Evolutionary conservation across 306 rosid species (phyloP).

Genomic region (Cucumis melo): DNA sequence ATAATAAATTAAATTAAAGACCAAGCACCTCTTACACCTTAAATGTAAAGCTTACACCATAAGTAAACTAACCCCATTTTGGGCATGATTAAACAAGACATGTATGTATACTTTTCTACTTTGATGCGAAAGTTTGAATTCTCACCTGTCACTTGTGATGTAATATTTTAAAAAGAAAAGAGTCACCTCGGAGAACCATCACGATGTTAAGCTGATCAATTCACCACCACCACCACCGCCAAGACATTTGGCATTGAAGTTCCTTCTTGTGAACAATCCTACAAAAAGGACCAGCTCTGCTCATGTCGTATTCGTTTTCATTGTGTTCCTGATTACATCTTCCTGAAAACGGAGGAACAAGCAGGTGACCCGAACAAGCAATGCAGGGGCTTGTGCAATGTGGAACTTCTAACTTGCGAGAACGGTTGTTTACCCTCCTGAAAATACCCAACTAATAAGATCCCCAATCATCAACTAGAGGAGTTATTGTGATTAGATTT

Average conservation of each 20-base stretch:
- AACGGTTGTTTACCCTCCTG: neutral
- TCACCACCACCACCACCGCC: neutral
- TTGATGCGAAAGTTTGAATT: neutral
- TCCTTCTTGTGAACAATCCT: neutral
- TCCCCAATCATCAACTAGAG: conserved; percentile 9
- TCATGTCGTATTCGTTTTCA: neutral
- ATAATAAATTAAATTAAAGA: neutral
- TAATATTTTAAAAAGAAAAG: neutral
- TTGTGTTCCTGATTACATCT: neutral
- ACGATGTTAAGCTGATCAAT: neutral
- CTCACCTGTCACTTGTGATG: neutral
- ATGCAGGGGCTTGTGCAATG: neutral
- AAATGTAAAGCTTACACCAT: neutral
- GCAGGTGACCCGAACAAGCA: neutral
- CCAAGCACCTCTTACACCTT: neutral
- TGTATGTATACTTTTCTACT: neutral
- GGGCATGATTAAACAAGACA: neutral
- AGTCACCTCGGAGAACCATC: neutral
- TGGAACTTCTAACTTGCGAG: neutral
- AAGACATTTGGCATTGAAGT: neutral
- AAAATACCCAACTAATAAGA: neutral
- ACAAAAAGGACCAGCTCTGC: neutral
- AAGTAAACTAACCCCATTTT: neutral
- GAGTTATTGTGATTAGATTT: conserved; percentile 17
- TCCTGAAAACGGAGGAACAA: neutral